These are phyloP conservation scores for Colletotrichum aenigma DNA, from an alignment of 2,329 filamentous ascomycete genomes.

Conservation along the genomic window DNA sequence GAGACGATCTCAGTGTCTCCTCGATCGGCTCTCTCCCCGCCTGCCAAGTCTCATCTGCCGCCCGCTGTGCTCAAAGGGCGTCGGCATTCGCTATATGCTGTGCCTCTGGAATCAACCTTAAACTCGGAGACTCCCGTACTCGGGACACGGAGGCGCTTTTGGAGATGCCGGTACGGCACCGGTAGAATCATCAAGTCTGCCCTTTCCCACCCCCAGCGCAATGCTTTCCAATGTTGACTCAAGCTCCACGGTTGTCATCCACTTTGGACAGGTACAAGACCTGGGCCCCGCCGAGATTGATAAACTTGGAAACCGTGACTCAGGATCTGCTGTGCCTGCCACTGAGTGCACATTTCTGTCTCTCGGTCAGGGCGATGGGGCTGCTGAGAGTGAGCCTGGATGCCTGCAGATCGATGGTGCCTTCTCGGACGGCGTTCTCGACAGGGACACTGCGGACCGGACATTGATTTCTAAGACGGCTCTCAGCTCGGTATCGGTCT, in stretches of 20 bases:
- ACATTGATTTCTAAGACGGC: neutral
- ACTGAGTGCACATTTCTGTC: neutral
- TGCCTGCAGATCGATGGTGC: neutral
- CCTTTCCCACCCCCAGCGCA: neutral
- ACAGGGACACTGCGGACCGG: neutral
- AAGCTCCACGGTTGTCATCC: neutral
- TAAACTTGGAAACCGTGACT: neutral
- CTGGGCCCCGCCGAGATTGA: neutral
- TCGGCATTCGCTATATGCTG: neutral
- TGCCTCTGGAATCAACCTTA: neutral
- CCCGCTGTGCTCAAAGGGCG: neutral
- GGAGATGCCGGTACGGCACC: neutral
- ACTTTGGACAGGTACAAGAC: neutral
- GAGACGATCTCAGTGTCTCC: neutral
- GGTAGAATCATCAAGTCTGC: neutral
- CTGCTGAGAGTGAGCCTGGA: neutral
- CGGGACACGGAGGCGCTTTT: neutral
- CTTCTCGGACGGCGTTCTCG: neutral
- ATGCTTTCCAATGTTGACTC: neutral
- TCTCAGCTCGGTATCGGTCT: neutral
- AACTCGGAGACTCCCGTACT: neutral
- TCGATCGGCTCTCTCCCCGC: neutral
- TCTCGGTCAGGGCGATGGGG: neutral
- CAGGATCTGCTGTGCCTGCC: neutral
- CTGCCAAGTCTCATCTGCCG: constrained; percentile 14